Conservation (phyloP, 2,329 filamentous ascomycete species). For the Scedosporium boydii region DNA sequence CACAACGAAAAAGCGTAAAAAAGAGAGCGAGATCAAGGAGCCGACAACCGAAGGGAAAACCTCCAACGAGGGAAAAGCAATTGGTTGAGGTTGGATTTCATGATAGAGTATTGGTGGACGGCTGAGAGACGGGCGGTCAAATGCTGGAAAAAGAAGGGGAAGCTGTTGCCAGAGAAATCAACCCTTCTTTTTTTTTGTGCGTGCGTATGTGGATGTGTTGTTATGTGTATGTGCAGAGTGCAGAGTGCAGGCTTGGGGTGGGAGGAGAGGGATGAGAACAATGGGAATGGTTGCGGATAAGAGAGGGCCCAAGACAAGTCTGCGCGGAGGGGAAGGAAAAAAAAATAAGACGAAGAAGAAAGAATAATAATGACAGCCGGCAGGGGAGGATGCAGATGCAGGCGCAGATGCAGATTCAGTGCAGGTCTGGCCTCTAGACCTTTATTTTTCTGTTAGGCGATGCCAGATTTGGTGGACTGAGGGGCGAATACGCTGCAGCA, state of each 20-base stretch:
- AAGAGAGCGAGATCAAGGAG: conserved; percentile 21
- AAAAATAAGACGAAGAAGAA: conserved; percentile 5
- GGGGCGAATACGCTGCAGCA: too few relatives aligned
- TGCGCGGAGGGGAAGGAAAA: conserved; percentile 5
- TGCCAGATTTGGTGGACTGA: too few relatives aligned
- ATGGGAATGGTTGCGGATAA: conserved; percentile 1
- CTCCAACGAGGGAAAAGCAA: conserved; percentile 30
- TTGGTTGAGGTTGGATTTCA: conserved; percentile 25
- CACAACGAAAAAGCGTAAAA: neutral
- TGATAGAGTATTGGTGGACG: conserved; percentile 19
- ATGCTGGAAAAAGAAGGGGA: neutral
- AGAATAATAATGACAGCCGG: neutral
- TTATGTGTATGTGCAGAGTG: neutral
- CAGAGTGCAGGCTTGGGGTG: conserved; percentile 6
- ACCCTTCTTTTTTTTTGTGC: neutral
- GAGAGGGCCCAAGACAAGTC: conserved; percentile 5
- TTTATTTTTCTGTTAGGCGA: too few relatives aligned
- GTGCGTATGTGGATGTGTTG: neutral
- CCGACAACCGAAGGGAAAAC: conserved; percentile 27
- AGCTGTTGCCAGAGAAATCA: conserved; percentile 7
- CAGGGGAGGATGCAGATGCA: conserved; percentile 1
- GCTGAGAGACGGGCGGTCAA: neutral
- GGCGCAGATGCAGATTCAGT: neutral
- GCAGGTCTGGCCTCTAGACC: neutral
- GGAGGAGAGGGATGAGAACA: conserved; percentile 1